phyloP scores from a whole-genome alignment of 1,139 yeast genomes.

The Protomyces inouyei region DNA sequence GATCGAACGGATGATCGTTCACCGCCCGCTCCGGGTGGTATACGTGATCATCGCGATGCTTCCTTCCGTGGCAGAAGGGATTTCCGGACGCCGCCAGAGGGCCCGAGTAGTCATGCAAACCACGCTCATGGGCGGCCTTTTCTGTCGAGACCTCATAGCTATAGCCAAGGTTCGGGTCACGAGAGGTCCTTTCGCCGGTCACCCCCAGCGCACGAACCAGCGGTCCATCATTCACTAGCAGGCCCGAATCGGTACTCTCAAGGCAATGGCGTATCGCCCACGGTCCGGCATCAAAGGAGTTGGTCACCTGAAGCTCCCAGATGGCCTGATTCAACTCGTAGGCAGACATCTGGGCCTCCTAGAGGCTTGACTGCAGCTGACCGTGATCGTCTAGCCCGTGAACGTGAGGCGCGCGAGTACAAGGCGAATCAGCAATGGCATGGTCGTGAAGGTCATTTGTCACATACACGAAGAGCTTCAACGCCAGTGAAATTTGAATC shows the following conservation, averaged over 20 bases:
- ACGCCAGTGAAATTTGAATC: neutral
- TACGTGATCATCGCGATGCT: neutral
- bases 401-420: conserved; percentile 12
- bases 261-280: neutral
- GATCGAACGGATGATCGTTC: neutral
- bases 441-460: neutral
- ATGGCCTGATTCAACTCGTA: conserved; percentile 4
- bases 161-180: neutral
- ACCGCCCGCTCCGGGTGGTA: neutral
- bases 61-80: neutral
- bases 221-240: neutral
- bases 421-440: neutral
- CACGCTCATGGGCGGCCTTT: neutral
- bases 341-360: conserved; percentile 1
- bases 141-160: neutral
- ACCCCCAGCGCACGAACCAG: neutral
- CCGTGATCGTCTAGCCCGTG: neutral
- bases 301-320: conserved; percentile 14
- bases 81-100: neutral
- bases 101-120: neutral
- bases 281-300: neutral
- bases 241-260: neutral
- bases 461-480: neutral
- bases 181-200: neutral
- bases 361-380: neutral